Evolutionary conservation across 2,329 filamentous ascomycete species (phyloP), one percentile per base, ranked within the genome.

Genomic region (Penicillium griseofulvum): DNA sequence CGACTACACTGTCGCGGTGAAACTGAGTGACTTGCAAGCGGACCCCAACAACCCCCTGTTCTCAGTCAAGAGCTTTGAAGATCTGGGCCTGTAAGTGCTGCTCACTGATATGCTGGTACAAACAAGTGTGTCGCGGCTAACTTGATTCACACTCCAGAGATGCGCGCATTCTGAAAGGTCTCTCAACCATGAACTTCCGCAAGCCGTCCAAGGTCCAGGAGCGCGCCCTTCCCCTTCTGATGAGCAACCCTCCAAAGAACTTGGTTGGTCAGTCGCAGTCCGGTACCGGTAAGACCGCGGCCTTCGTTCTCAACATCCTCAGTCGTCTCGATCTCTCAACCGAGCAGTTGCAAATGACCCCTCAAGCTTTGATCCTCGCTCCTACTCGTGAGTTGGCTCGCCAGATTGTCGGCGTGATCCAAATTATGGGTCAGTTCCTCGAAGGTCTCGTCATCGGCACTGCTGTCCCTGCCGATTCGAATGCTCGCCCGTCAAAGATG

Each of bases 231-330:
- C 94, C 94, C 28, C 82, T 99, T 52, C 88, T 99, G 69, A 83
- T 99, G 60, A 79, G 83, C 65, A 81, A 96, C 69, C 93, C 94
- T n/a, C 88, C 93, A 0, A 82, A 83, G 62, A 97, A 97, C 76
- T 89, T 99, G 83, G 93, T 99, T 69, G 94, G 92, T 4, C 94
- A 99, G 76, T 99, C 94, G n/a, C 94, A 99, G 75, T 99, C 94
- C 2, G 94, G 94, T 65, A 99, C 94, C 19, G 94, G 94, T 69
- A 99, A 99, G 81, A 99, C 94, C 0, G 94, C 92, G 19, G 94
- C 94, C 22, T 99, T 99, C 73, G 90, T 94, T 43, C 87, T 96
- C 59, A 96, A 96, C 58, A 89, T 96, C 57, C 83, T 99, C 38
- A 89, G 89, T 55, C 90, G 94, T 60, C 77, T 97, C 69, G 91